phyloP scores from a whole-genome alignment of 768 basidiomycete species.

The Hericium coralloides region DNA sequence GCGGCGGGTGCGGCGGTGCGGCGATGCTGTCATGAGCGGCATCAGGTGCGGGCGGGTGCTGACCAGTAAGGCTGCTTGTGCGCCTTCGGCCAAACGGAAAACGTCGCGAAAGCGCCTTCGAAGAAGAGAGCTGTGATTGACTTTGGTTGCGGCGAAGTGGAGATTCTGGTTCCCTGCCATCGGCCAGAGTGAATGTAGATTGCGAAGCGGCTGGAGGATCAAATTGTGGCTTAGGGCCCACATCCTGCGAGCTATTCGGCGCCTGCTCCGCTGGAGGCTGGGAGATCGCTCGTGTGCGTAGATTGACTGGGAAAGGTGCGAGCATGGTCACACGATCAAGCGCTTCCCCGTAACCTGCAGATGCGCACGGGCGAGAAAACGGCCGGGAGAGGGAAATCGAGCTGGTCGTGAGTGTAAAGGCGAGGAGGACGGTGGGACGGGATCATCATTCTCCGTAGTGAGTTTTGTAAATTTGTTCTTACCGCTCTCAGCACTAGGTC shows the following conservation, averaged over 20 bases:
- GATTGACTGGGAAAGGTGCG: background rate
- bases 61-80: constrained; percentile 7
- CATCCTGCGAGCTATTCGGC: background rate
- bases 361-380: background rate
- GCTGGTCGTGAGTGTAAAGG: background rate
- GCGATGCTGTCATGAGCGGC: background rate
- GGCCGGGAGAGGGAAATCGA: background rate
- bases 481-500: background rate
- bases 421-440: background rate
- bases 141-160: background rate
- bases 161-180: background rate
- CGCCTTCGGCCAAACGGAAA: constrained; percentile 5
- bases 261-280: background rate
- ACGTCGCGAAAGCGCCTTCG: background rate
- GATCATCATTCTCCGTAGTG: background rate
- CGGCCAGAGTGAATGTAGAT: background rate
- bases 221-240: background rate
- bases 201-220: background rate
- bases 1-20: background rate
- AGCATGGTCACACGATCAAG: background rate
- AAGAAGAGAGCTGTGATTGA: background rate
- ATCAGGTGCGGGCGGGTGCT: background rate
- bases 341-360: background rate
- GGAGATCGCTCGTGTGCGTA: background rate
- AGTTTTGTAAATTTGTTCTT: background rate